Evolutionary conservation across 1,139 yeast species (phyloP).

Genomic region (Candida sp.): DNA sequence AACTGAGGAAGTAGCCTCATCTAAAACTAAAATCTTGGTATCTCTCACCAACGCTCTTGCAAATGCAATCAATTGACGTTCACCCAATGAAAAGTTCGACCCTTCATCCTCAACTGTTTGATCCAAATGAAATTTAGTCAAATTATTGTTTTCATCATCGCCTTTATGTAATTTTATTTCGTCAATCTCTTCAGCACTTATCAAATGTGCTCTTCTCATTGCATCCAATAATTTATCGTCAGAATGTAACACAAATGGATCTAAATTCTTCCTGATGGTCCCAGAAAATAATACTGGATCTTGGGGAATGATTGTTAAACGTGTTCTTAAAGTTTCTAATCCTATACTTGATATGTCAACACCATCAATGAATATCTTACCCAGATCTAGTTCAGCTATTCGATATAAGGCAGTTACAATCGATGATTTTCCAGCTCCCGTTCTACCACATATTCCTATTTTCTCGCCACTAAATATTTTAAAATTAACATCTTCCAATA

Average conservation of each 20-base stretch:
- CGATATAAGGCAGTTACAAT: constrained; percentile 66
- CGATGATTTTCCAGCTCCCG: constrained; percentile 80
- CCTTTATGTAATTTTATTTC: constrained; percentile 13
- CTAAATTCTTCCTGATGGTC: constrained; percentile 74
- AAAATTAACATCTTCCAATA: constrained; percentile 54
- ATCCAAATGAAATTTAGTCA: constrained; percentile 39
- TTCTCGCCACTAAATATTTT: constrained; percentile 53
- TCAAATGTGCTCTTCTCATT: constrained; percentile 29
- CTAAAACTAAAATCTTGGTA: constrained; percentile 34
- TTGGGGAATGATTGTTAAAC: constrained; percentile 87
- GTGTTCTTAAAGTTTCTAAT: constrained; percentile 66
- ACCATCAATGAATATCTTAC: constrained; percentile 56
- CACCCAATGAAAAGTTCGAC: constrained; percentile 37
- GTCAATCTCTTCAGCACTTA: constrained; percentile 19
- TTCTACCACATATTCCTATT: constrained; percentile 76
- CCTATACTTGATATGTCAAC: constrained; percentile 66
- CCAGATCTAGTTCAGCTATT: constrained; percentile 50
- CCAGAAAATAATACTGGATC: constrained; percentile 91
- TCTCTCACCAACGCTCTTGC: constrained; percentile 40
- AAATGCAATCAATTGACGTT: constrained; percentile 38
- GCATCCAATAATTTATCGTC: constrained; percentile 34
- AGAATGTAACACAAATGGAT: constrained; percentile 47
- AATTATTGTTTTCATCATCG: constrained; percentile 6
- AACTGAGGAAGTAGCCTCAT: constrained; percentile 43
- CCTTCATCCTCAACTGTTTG: constrained; percentile 40